These are phyloP conservation scores for Rosa rugosa DNA, from an alignment of 306 rosid genomes.

Conservation along the genomic window DNA sequence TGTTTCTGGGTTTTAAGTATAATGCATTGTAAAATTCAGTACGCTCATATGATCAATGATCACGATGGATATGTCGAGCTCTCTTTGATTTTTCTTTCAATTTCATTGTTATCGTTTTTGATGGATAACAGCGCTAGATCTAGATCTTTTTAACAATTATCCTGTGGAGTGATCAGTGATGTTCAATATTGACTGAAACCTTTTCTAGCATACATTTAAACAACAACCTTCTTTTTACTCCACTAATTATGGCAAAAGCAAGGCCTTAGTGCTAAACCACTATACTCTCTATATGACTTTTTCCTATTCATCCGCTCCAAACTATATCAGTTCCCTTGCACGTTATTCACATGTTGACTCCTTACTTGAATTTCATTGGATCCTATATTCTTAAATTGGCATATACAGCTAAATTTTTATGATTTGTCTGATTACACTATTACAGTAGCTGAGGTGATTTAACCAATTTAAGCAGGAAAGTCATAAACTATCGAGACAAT, in stretches of 20 bases:
- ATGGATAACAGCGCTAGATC: neutral
- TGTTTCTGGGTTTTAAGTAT: neutral
- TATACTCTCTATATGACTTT: neutral
- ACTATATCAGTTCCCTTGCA: neutral
- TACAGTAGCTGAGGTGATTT: neutral
- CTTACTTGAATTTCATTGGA: neutral
- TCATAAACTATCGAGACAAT: neutral
- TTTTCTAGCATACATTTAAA: neutral
- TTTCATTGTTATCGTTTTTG: neutral
- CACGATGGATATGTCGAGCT: neutral
- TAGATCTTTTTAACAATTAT: neutral
- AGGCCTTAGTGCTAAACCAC: neutral
- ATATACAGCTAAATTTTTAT: neutral
- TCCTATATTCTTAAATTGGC: neutral
- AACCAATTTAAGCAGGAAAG: neutral
- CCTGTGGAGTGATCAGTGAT: neutral
- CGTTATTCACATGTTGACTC: neutral
- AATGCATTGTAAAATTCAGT: neutral
- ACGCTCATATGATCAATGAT: neutral
- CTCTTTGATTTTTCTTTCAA: neutral
- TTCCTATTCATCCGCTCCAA: neutral
- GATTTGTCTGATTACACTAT: neutral
- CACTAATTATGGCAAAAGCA: neutral
- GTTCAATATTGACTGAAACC: neutral
- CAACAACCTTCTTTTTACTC: neutral